phyloP scores from a whole-genome alignment of 83 land plant species.

The Diphasiastrum complanatum region DNA sequence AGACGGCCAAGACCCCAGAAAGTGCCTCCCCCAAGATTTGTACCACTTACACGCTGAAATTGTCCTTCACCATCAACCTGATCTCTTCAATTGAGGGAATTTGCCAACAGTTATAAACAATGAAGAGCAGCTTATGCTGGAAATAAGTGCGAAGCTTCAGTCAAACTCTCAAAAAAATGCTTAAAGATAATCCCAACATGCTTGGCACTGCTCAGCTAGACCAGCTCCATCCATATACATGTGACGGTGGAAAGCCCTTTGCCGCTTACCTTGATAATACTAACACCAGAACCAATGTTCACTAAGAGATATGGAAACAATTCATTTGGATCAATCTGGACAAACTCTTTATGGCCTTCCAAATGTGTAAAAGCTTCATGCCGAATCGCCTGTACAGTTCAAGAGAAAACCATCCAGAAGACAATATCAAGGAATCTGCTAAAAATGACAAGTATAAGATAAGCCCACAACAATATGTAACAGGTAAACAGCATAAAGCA shows the following conservation, averaged over 20 bases:
- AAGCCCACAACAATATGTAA: constrained; percentile 1
- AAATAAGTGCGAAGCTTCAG: too few species aligned
- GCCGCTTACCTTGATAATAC: constrained; percentile 96
- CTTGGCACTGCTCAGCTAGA: too few species aligned
- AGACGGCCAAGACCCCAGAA: constrained; percentile 93
- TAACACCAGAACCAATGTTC: constrained; percentile 95
- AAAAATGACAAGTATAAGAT: not conserved
- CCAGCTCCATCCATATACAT: not conserved
- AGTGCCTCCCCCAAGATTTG: constrained; percentile 96
- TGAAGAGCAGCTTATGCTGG: not conserved
- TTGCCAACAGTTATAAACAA: not conserved
- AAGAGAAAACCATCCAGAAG: not conserved
- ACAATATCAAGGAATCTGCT: not conserved
- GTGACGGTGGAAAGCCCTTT: not conserved
- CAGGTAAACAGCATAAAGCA: not conserved
- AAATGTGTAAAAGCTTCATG: constrained; percentile 93
- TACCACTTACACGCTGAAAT: constrained; percentile 91
- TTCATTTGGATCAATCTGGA: constrained; percentile 87
- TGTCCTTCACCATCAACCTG: constrained; percentile 92
- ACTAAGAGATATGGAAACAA: constrained; percentile 91
- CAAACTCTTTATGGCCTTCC: constrained; percentile 84
- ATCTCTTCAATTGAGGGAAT: not conserved
- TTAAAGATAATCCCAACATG: too few species aligned
- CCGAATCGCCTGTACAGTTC: constrained; percentile 52
- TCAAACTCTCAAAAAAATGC: too few species aligned